phyloP scores from a whole-genome alignment of 345 rosid species.

The Eucalyptus albens region DNA sequence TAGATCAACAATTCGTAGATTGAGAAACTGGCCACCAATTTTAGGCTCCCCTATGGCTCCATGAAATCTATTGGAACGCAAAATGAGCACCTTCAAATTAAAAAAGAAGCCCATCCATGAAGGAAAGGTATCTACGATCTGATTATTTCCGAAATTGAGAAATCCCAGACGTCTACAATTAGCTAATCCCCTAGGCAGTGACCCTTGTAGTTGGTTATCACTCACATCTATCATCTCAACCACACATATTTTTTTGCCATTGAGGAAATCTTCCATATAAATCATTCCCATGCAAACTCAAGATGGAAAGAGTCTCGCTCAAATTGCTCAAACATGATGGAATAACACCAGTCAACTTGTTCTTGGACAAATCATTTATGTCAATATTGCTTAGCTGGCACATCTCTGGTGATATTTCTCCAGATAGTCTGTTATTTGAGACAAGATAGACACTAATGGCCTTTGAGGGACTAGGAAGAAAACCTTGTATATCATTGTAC shows the following conservation, averaged over 20 bases:
- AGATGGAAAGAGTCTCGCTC: fast-evolving
- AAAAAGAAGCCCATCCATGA: background rate
- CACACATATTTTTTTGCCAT: fast-evolving
- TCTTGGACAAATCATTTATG: background rate
- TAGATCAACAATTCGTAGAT: background rate
- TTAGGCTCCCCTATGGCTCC: background rate
- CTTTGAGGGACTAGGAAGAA: background rate
- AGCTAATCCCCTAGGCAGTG: background rate
- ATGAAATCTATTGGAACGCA: background rate
- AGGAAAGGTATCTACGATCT: background rate
- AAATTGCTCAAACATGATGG: background rate
- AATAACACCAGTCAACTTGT: background rate
- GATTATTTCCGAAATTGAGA: background rate
- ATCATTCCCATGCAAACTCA: background rate
- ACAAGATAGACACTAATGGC: background rate
- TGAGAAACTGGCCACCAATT: background rate
- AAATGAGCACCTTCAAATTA: background rate
- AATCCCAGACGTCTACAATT: fast-evolving
- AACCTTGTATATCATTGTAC: background rate
- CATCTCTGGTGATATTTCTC: background rate
- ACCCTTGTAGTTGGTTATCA: background rate
- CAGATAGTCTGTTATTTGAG: background rate
- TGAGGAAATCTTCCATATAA: background rate
- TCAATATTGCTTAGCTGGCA: background rate
- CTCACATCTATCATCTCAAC: background rate